phyloP scores from a whole-genome alignment of 257 asterid species.

The Nicotiana noctiflora region DNA sequence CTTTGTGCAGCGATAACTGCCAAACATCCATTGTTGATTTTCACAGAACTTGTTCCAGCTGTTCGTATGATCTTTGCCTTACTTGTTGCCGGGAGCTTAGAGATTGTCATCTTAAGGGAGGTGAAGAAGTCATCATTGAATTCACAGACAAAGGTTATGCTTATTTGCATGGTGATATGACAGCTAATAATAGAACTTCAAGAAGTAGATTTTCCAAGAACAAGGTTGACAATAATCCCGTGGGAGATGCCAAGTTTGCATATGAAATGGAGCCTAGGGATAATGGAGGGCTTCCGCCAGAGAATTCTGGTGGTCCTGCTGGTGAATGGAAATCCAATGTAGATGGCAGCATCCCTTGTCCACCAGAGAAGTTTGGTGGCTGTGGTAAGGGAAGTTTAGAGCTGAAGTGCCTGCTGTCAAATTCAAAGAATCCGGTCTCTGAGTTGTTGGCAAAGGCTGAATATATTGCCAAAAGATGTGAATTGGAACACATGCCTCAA shows the following conservation, averaged over 20 bases:
- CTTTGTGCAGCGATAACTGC: constrained; percentile 61
- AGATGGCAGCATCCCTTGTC: constrained; percentile 52
- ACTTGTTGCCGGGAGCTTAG: constrained; percentile 72
- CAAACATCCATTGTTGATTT: constrained; percentile 59
- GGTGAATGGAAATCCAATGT: constrained; percentile 40
- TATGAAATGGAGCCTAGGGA: background rate
- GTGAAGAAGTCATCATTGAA: constrained; percentile 19
- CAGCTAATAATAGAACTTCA: background rate
- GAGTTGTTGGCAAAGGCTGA: constrained; percentile 40
- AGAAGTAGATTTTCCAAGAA: background rate
- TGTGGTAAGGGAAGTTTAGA: constrained; percentile 52
- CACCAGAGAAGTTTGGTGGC: constrained; percentile 36
- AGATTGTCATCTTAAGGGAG: constrained; percentile 40
- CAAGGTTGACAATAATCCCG: too few relatives aligned
- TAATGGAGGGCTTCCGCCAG: background rate
- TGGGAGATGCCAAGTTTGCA: too few relatives aligned
- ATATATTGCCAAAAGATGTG: constrained; percentile 14
- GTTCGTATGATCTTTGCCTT: constrained; percentile 74
- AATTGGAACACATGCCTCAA: constrained; percentile 12
- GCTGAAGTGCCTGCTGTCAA: constrained; percentile 30
- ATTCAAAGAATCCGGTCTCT: constrained; percentile 21
- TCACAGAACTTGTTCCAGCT: constrained; percentile 60
- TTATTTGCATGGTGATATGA: constrained; percentile 43
- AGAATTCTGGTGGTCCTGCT: background rate
- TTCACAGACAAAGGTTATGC: constrained; percentile 16